phyloP scores from a whole-genome alignment of 805 yeast species.

The Candida khao-thaluensis region DNA sequence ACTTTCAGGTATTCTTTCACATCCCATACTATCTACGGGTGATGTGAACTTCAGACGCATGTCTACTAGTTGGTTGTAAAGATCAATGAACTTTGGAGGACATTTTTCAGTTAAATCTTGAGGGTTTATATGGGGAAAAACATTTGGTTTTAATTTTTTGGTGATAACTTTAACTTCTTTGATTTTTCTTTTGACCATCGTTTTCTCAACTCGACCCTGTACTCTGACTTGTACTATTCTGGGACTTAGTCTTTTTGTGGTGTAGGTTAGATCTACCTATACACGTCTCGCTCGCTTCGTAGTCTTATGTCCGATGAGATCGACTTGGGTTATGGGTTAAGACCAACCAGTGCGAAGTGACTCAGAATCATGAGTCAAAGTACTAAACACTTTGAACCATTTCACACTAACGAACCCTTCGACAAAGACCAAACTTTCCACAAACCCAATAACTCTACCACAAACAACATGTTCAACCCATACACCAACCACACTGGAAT shows the following conservation, averaged over 20 bases:
- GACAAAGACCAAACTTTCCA: no score
- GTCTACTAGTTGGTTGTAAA: slow-evolving; percentile 57
- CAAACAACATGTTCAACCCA: no score
- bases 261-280: no score
- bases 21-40: slow-evolving; percentile 89
- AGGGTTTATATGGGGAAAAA: not conserved
- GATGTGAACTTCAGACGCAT: slow-evolving; percentile 70
- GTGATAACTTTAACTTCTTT: slow-evolving; percentile 7
- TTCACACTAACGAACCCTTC: not conserved
- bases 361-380: slow-evolving; percentile 5
- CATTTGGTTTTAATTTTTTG: slow-evolving; percentile 3
- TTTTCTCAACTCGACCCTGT: no score
- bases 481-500: no score
- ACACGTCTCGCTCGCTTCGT: no score
- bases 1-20: slow-evolving; percentile 57
- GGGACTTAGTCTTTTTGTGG: no score
- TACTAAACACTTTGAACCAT: not conserved
- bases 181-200: slow-evolving; percentile 8
- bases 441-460: no score
- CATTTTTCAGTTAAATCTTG: slow-evolving; percentile 6
- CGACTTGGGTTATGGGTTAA: no score
- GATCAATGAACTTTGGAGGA: slow-evolving; percentile 51
- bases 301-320: no score
- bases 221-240: no score
- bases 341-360: slow-evolving; percentile 1